Evolutionary conservation across 306 rosid species (phyloP), one percentile per base, ranked within the genome.

Genomic region (Dalbergia cultrata): DNA sequence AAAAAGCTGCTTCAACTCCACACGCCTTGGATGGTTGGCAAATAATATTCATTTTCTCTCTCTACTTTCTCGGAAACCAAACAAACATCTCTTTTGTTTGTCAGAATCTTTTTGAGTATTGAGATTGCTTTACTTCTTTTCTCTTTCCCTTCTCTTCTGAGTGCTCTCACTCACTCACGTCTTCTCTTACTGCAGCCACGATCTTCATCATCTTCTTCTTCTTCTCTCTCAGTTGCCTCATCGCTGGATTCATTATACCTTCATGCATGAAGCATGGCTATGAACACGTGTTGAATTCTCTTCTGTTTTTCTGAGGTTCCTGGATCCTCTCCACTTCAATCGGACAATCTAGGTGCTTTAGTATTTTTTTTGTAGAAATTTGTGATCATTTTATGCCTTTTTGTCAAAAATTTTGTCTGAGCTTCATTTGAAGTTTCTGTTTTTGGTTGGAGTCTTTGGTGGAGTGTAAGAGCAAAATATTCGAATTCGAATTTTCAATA

Each of bases 1-100:
- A 85, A 90, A 91, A 91, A 90, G 95, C 84, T 83, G 92, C 73
- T 68, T 70, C 84, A 45, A 79, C 89, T 86, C 80, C 84, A 70
- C 84, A 63, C 82, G 86, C 86, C 77, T 77, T 53, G 66, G 61
- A 84, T 86, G 45, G 82, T 81, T 82, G 72, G 76, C 67, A 22
- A 74, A 74, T 85, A 49, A 69, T 84, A 74, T 76, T 35, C 62
- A 22, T 84, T 82, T 79, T 83, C 47, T 80, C 80, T 75, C 68
- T 72, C 84, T 57, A 47, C 83, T 88, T 89, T 91, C 89, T 86
- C 87, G 75, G 85, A 85, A 78, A 86, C 90, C 89, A 84, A 90
- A 86, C 93, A 61, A 87, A 85, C 93, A 69, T 67, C 73, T 37
- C 60, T 45, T 77, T 34, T 77, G 87, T 87, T 34, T 77, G 87